These are phyloP conservation scores for Fusarium tuaranense DNA, from an alignment of 2,329 filamentous ascomycete genomes.

Conservation along the genomic window DNA sequence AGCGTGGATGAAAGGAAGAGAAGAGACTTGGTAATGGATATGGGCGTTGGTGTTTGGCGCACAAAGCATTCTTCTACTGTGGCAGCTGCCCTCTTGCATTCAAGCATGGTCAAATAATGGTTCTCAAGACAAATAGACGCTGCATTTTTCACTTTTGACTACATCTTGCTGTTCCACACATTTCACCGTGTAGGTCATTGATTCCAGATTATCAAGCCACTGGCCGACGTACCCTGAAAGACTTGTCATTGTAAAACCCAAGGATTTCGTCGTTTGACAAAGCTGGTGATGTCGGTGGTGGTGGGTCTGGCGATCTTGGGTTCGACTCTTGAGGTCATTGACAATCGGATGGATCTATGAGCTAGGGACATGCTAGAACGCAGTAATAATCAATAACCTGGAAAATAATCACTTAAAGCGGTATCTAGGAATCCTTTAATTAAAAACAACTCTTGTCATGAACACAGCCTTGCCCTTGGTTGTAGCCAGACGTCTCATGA, in stretches of 20 bases:
- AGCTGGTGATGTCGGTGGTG: background rate
- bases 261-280: background rate
- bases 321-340: constrained; percentile 39
- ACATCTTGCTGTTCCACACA: background rate
- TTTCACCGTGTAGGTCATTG: background rate
- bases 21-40: background rate
- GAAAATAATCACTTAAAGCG: background rate
- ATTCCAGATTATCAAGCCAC: background rate
- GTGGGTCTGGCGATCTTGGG: constrained; percentile 28
- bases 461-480: background rate
- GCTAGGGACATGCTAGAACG: background rate
- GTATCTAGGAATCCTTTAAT: background rate
- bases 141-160: background rate
- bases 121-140: background rate
- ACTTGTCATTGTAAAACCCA: background rate
- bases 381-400: background rate
- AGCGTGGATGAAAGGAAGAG: background rate
- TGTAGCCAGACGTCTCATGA: background rate
- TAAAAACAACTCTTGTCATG: background rate
- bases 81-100: background rate
- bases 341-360: constrained; percentile 10
- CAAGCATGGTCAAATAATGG: background rate
- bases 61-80: background rate
- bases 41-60: background rate
- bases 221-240: background rate